These are phyloP conservation scores for Neohortaea acidophila DNA, from an alignment of 495 filamentous ascomycete species.

Conservation along the genomic window DNA sequence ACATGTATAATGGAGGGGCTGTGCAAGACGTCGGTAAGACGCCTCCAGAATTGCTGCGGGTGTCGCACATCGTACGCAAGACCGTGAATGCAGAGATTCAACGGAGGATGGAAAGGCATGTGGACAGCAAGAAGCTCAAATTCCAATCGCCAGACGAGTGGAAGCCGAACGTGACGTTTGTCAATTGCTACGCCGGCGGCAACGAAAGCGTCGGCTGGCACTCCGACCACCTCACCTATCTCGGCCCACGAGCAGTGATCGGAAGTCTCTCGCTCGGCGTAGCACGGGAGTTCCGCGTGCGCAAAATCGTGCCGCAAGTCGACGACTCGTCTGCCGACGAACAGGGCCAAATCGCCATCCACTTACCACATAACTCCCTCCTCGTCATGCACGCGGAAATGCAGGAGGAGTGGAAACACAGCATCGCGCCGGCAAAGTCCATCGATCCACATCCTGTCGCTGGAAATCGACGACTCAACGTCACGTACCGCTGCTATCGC, in stretches of 20 bases:
- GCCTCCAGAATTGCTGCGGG: slow-evolving; percentile 51
- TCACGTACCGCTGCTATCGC: slow-evolving; percentile 85
- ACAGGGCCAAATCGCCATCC: slow-evolving; percentile 76
- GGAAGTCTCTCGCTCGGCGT: slow-evolving; percentile 84
- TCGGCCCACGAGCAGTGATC: slow-evolving; percentile 76
- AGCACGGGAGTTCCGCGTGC: slow-evolving; percentile 75
- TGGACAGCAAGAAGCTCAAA: slow-evolving; percentile 53
- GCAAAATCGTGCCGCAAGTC: slow-evolving; percentile 49
- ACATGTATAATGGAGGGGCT: slow-evolving; percentile 65
- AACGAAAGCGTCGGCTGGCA: slow-evolving; percentile 79
- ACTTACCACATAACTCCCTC: slow-evolving; percentile 85
- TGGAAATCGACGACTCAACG: slow-evolving; percentile 67
- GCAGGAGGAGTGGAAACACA: slow-evolving; percentile 68
- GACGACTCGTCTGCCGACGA: slow-evolving; percentile 33
- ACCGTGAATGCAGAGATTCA: slow-evolving; percentile 62
- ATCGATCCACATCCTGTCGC: slow-evolving; percentile 73
- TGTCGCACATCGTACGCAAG: slow-evolving; percentile 49
- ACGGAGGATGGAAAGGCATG: slow-evolving; percentile 47
- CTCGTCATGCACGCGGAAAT: slow-evolving; percentile 89
- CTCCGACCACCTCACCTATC: slow-evolving; percentile 80
- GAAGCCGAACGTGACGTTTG: slow-evolving; percentile 78
- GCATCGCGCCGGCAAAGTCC: slow-evolving; percentile 53
- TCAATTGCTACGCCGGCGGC: slow-evolving; percentile 79
- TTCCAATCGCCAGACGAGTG: slow-evolving; percentile 60
- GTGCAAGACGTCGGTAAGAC: slow-evolving; percentile 58